Evolutionary conservation across 2,329 filamentous ascomycete genomes (phyloP).

Genomic region (Rhinocladiella similis): DNA sequence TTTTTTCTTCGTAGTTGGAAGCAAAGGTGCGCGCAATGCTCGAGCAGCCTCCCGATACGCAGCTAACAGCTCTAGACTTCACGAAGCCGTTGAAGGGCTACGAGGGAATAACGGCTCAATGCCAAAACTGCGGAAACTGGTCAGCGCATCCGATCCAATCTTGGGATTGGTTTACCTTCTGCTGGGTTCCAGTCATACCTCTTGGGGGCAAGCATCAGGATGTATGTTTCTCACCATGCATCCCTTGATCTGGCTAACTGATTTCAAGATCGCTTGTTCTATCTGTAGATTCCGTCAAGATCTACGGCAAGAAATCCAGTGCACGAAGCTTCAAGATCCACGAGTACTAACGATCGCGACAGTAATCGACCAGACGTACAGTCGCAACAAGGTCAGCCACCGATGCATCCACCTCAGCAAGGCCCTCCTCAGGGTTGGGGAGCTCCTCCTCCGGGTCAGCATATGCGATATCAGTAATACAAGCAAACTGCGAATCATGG

Average conservation of each 20-base stretch:
- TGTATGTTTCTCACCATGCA: conserved; percentile 8
- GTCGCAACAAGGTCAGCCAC: conserved; percentile 23
- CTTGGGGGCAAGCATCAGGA: conserved; percentile 35
- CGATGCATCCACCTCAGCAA: conserved; percentile 17
- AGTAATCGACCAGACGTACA: conserved; percentile 29
- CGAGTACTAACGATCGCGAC: not conserved
- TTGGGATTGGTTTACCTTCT: conserved; percentile 50
- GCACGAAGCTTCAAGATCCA: not conserved
- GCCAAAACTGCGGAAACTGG: conserved; percentile 49
- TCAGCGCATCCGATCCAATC: conserved; percentile 45
- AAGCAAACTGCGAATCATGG: not conserved
- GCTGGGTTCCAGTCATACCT: conserved; percentile 41
- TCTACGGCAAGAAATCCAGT: conserved; percentile 11
- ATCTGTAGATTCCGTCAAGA: conserved; percentile 30
- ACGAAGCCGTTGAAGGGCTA: conserved; percentile 46
- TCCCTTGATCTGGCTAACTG: conserved; percentile 2
- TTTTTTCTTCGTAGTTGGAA: conserved; percentile 27
- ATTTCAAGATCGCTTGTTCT: conserved; percentile 24
- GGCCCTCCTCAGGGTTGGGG: conserved; percentile 74
- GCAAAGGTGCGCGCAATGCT: conserved; percentile 11
- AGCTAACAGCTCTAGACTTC: conserved; percentile 39
- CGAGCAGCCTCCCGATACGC: not conserved
- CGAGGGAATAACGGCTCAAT: conserved; percentile 47
- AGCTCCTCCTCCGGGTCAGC: conserved; percentile 81
- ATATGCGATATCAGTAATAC: conserved; percentile 18